Evolutionary conservation across 192 early-diverging fungal genomes (phyloP), one percentile per base, ranked within the genome.

Genomic region (Irineochytrium annulatum): DNA sequence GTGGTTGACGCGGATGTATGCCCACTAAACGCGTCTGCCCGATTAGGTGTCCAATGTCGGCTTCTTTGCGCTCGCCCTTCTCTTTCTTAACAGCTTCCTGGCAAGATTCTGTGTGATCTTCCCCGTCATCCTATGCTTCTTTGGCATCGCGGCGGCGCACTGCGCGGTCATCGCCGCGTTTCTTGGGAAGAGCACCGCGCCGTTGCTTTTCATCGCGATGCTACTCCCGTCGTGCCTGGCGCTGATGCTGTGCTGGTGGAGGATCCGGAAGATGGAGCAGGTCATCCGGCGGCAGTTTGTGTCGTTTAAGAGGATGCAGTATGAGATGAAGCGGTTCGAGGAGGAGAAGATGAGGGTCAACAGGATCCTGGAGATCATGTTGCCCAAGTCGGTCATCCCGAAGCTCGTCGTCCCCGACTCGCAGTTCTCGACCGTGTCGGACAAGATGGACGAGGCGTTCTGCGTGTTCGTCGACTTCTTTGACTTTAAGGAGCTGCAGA

Each of bases 391-490:
- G 13, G 46, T 49, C 22, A 49, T 49, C 22, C 46, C 46, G 6
- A 8, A 24, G 5, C 46, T 49, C 17, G 26, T 49, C 46, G 46
- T 22, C 46, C 26, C 46, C 11, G 26, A 49, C 46, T 49, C 26
- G 6, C 13, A 49, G 46, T 49, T 49, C 46, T 49, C 46, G 13
- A 49, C 8, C 46, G 46, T 49, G 11, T 49, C 46, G 13, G 46
- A 49, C 24, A 14, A 24, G 26, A 22, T 49, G 17, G 46, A 49
- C 46, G 26, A 49, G 6, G 46, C 46, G 24, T 49, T 49, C 24
- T 49, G 46, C 24, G 17, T 49, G 17, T 49, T 49, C 26, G 24
- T 49, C 46, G 46, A 49, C 24, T 49, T 49, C 26, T 49, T 49
- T 24, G 6, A 17, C 11, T 49, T 24, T 8, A 24, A 8, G 5